Conservation (phyloP, 2,329 filamentous ascomycete genomes). For the Sporothrix schenckii region DNA sequence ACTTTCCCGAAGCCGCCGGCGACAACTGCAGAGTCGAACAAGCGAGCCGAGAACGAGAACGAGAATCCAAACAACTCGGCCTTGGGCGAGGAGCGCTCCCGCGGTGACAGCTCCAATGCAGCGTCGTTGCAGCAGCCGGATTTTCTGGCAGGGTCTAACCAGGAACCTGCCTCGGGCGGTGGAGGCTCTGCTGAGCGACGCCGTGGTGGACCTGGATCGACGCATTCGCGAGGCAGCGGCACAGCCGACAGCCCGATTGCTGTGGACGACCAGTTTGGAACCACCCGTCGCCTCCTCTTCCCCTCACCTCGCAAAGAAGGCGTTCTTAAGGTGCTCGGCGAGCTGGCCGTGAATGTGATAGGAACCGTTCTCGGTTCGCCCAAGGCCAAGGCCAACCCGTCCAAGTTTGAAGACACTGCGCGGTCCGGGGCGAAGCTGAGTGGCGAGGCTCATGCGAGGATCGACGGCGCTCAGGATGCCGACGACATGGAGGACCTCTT, state of each 20-base stretch:
- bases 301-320: constrained; percentile 72
- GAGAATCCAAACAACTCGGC: not conserved
- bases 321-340: constrained; percentile 63
- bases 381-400: constrained; percentile 44
- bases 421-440: constrained; percentile 36
- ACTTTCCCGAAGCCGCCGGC: not conserved
- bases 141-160: constrained; percentile 44
- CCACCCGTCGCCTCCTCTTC: constrained; percentile 72
- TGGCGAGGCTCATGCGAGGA: constrained; percentile 49
- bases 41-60: not conserved
- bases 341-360: constrained; percentile 58
- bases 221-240: constrained; percentile 59
- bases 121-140: constrained; percentile 27
- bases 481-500: constrained; percentile 63
- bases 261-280: constrained; percentile 55
- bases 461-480: not conserved
- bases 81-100: not conserved
- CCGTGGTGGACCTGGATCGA: constrained; percentile 49
- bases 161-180: constrained; percentile 39
- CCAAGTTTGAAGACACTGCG: constrained; percentile 21
- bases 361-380: constrained; percentile 29
- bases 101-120: not conserved
- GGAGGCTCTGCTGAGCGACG: constrained; percentile 39
- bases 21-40: not conserved
- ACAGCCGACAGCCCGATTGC: constrained; percentile 61